Base-by-base conservation (phyloP, 2,329 filamentous ascomycete species). In the Colletotrichum spaethianum region DNA sequence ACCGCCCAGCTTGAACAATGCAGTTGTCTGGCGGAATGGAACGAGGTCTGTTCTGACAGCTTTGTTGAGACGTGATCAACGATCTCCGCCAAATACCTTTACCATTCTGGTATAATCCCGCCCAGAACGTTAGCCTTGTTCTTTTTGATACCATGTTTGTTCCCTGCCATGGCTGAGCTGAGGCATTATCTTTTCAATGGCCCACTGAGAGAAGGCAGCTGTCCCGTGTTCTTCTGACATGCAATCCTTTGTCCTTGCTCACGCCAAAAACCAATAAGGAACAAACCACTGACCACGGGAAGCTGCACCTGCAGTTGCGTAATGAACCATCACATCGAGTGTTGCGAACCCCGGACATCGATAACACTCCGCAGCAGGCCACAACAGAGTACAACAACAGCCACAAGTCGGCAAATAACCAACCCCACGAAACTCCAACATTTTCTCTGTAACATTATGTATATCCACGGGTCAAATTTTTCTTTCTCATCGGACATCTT, bases 161-260 rank as follows among this genome's bases (percentile, higher is more conserved):
- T 26, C 16, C 11, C 9, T 8, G 23, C n/a, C 23, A 6, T 0
- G 23, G 12, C 12, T 12, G 14, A 26, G 46, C 11, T 26, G 0
- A 7, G 4, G n/a, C n/a, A 16, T 7, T 2, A 12, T 50, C 7
- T 28, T 52, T 2, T 50, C 14, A 20, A 26, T 1, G 11, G 26
- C 1, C 3, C 3, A 11, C 26, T 52, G 14, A 31, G 20, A 28
- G 46, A 50, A 16, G n/a, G 6, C 5, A 2, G 3, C 6, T 14
- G 7, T 0, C 4, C 3, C 0, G 0, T 28, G 14, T 50, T 4
- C 2, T 23, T 14, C 6, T 18, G 7, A 12, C 23, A 7, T 5
- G 7, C 16, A 14, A 20, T 31, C 6, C 26, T 52, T 52, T 31
- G 48, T 52, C 16, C 5, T 11, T 18, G 2, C 16, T 31, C 23